Evolutionary conservation across 768 basidiomycete genomes (phyloP), one percentile per base, ranked within the genome.

Genomic region (Leccinum rimulosum): DNA sequence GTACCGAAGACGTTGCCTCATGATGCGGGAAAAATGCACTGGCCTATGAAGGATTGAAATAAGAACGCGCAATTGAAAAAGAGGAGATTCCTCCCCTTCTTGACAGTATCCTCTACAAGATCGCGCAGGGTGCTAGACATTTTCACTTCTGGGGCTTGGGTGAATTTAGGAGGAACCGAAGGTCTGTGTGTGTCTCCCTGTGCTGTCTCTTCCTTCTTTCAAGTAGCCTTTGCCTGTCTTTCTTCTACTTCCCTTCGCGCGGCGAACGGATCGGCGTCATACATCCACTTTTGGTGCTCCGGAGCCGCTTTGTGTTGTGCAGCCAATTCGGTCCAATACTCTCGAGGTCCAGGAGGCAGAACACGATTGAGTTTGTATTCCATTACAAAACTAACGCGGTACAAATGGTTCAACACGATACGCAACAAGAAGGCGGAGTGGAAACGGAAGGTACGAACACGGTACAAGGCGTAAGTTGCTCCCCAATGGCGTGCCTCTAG

Each of bases 401-500:
- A 71, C 62, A 67, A 60, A 55, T 14, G 1, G 19, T 72, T 66
- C 51, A 61, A 59, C 52, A 50, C 49, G 31, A 50, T 27, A 19
- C 31, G 22, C 3, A 33, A 10, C 28, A 14, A 31, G 12, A 19
- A 52, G 25, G 31, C 12, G 0, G 43, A 31, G n/a, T 15, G 28
- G 8, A 54, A 49, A 59, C 22, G 30, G 43, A 65, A 56, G 54
- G 56, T 52, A 86, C 88, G 75, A 75, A 95, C 93, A 65, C 93
- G 86, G 73, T 94, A 91, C 55, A 96, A 74, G 43, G 91, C 90
- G 66, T 91, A 93, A 3, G 88, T 89, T 15, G 93, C 93, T 40
- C 88, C 93, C 87, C 91, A 95, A 69, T 97, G 95, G 56, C 87
- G 89, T 31, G 94, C 93, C 74, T 96, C 92, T 25, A 87, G 69